Percentiles rank a stretch among this genome's conserved stretches.
Evolutionary conservation across 169 alveolate genomes (phyloP).

Genomic region (Eimeria sp.): DNA sequence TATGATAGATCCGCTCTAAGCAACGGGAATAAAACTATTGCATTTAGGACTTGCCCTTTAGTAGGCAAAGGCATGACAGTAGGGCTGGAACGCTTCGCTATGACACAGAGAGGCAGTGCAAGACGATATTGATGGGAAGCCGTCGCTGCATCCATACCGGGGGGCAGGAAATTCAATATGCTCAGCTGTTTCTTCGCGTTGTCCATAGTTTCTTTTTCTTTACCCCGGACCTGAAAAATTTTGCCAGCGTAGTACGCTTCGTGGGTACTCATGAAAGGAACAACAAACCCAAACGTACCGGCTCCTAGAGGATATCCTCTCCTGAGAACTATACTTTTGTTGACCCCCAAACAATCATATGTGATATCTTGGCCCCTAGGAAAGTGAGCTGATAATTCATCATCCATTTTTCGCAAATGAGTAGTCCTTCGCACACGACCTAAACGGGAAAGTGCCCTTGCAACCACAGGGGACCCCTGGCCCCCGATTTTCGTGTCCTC

Average conservation of each 20-base stretch:
- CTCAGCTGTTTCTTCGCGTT: background rate
- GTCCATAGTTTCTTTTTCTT: background rate
- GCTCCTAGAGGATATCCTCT: slow-evolving; percentile 2
- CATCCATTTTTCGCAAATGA: background rate
- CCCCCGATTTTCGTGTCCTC: slow-evolving; percentile 4
- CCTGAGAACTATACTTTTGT: background rate
- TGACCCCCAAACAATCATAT: background rate
- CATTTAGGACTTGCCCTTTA: background rate
- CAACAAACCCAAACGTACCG: slow-evolving; percentile 9
- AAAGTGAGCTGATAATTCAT: background rate
- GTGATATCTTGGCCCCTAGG: background rate
- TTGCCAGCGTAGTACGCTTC: slow-evolving; percentile 30
- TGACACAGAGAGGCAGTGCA: slow-evolving; percentile 5
- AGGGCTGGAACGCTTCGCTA: background rate
- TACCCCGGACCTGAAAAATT: background rate
- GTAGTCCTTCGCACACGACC: background rate
- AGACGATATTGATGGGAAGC: slow-evolving; percentile 16
- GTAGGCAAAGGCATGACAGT: background rate
- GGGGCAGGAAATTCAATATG: background rate
- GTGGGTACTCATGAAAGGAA: background rate
- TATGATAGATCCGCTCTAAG: slow-evolving; percentile 3
- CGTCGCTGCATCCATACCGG: slow-evolving; percentile 1
- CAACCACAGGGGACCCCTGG: slow-evolving; percentile 20
- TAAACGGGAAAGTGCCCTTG: background rate
- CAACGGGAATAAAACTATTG: background rate